These are phyloP conservation scores for Trametes polyzona DNA, from an alignment of 1,284 basidiomycete species.

Conservation along the genomic window DNA sequence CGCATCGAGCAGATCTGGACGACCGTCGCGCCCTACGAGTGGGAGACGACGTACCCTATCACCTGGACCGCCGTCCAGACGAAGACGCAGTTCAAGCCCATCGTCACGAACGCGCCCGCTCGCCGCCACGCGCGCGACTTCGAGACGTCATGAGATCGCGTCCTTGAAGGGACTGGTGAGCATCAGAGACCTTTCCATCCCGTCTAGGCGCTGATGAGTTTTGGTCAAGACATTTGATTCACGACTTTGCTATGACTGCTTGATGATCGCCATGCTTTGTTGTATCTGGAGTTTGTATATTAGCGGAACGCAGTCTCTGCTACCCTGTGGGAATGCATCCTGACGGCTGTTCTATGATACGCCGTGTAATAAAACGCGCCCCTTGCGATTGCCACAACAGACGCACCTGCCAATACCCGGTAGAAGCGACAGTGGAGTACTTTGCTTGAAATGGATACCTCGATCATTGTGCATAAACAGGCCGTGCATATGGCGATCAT, in stretches of 20 bases:
- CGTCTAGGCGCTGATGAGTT: neutral
- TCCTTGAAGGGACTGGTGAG: neutral
- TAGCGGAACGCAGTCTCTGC: neutral
- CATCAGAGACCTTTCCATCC: no score
- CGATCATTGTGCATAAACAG: no score
- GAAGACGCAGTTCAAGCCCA: slow-evolving; percentile 14
- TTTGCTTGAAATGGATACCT: no score
- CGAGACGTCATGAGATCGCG: slow-evolving; percentile 8
- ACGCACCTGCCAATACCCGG: no score
- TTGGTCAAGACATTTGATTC: neutral
- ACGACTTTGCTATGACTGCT: slow-evolving; percentile 7
- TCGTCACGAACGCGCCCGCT: slow-evolving; percentile 15
- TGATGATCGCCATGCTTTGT: slow-evolving; percentile 5
- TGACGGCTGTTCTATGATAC: neutral
- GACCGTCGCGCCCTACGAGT: slow-evolving; percentile 19
- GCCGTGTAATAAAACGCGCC: no score
- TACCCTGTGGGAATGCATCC: neutral
- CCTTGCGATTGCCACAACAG: no score
- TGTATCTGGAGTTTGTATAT: neutral
- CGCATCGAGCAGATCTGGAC: slow-evolving; percentile 24
- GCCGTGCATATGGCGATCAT: no score
- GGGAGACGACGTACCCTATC: slow-evolving; percentile 22
- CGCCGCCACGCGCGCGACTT: slow-evolving; percentile 25
- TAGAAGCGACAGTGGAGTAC: no score
- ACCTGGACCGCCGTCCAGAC: slow-evolving; percentile 22